phyloP scores from a whole-genome alignment of 202 grass and related monocot genomes.

The Setaria viridis region DNA sequence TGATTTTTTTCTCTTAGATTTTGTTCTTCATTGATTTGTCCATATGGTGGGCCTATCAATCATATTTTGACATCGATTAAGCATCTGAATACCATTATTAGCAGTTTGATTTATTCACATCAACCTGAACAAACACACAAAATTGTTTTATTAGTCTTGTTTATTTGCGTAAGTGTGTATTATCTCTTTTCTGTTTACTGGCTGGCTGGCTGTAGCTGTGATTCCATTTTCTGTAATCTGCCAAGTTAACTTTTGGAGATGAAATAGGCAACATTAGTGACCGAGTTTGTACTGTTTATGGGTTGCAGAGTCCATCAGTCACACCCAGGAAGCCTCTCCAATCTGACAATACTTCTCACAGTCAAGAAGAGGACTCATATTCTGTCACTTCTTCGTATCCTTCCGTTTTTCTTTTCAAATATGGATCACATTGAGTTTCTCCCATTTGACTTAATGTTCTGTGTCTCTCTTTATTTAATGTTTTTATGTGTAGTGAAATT shows the following conservation, averaged over 20 bases:
- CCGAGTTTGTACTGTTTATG: constrained; percentile 28
- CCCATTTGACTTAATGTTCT: neutral
- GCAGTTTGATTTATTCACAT: constrained; percentile 14
- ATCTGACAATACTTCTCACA: constrained; percentile 74
- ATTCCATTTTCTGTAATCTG: neutral
- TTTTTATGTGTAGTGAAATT: neutral
- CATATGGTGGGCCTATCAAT: neutral
- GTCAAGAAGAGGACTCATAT: constrained; percentile 78
- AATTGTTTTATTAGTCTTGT: neutral
- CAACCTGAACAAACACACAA: neutral
- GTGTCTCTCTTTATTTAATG: neutral
- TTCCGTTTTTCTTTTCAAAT: constrained; percentile 1
- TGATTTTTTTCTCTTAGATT: neutral
- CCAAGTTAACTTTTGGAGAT: constrained; percentile 7
- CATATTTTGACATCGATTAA: neutral
- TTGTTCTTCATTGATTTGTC: neutral
- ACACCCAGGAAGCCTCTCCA: constrained; percentile 72
- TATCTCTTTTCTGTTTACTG: constrained; percentile 8
- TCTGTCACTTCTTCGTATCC: constrained; percentile 91
- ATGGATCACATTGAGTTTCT: constrained; percentile 22
- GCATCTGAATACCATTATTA: neutral
- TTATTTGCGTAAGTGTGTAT: constrained; percentile 1
- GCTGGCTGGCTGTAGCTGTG: neutral
- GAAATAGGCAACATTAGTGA: constrained; percentile 41
- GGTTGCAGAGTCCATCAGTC: constrained; percentile 59